Percentiles rank a stretch among this genome's conserved stretches.
These are phyloP conservation scores for Cryptococcus amylolentus DNA, from an alignment of 1,284 basidiomycete genomes.

Conservation along the genomic window DNA sequence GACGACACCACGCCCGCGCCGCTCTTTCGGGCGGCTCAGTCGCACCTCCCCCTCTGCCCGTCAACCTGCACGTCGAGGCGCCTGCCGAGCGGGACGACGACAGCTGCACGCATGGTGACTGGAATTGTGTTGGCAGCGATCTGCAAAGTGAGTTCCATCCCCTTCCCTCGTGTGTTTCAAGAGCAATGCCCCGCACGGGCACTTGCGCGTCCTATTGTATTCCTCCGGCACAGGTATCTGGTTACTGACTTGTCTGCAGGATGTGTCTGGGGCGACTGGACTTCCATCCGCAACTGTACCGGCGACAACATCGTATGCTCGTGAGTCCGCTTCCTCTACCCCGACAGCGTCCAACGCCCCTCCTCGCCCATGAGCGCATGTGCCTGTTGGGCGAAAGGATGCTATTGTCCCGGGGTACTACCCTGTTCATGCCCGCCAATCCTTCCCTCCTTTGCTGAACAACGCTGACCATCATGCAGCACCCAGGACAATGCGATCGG, in stretches of 20 bases:
- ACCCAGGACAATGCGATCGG: conserved; percentile 24
- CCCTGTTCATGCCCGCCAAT: neutral
- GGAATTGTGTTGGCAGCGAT: conserved; percentile 27
- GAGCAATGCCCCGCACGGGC: too few relatives aligned
- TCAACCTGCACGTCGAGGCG: neutral
- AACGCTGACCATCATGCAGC: conserved; percentile 7
- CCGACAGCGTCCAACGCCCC: neutral
- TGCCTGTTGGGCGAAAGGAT: too few relatives aligned
- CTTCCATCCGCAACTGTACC: conserved; percentile 25
- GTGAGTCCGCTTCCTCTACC: conserved; percentile 16
- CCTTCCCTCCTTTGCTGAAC: neutral
- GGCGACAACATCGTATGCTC: conserved; percentile 37
- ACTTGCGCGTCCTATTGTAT: too few relatives aligned
- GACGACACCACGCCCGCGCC: conserved; percentile 16
- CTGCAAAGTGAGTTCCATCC: conserved; percentile 26
- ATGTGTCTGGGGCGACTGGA: neutral
- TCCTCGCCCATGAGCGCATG: neutral
- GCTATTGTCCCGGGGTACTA: neutral
- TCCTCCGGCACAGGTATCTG: neutral
- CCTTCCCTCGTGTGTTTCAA: too few relatives aligned
- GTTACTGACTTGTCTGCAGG: neutral
- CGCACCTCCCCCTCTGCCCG: neutral
- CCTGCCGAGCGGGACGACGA: conserved; percentile 3
- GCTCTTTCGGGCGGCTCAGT: conserved; percentile 1
- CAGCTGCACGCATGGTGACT: conserved; percentile 24